These are phyloP conservation scores for Globisporangium recalcitrans DNA, from an alignment of 352 stramenopile genomes.

Conservation along the genomic window DNA sequence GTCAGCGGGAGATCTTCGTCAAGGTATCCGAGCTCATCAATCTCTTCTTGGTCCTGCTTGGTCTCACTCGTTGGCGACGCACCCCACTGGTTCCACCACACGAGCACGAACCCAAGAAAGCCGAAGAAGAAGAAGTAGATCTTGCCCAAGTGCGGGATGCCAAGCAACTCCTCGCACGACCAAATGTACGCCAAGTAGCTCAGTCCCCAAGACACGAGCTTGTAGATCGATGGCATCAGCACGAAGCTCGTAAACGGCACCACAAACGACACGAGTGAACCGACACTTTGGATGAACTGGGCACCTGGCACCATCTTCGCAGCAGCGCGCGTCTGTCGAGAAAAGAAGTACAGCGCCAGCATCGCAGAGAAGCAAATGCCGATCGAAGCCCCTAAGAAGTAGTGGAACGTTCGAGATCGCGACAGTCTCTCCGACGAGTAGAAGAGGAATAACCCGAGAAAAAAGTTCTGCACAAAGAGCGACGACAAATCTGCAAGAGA, in stretches of 20 bases:
- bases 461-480: constrained; percentile 72
- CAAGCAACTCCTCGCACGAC: constrained; percentile 62
- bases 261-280: constrained; percentile 61
- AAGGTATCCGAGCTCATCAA: constrained; percentile 63
- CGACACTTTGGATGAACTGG: constrained; percentile 60
- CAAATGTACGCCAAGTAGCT: constrained; percentile 65
- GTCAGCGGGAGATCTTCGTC: constrained; percentile 60
- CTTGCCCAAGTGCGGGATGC: constrained; percentile 78
- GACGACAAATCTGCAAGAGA: constrained; percentile 47
- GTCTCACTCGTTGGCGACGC: constrained; percentile 40
- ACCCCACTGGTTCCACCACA: constrained; percentile 87
- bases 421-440: constrained; percentile 61
- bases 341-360: constrained; percentile 74
- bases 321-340: constrained; percentile 63
- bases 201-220: constrained; percentile 48
- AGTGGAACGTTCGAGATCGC: constrained; percentile 76
- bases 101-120: constrained; percentile 56
- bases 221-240: constrained; percentile 70
- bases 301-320: constrained; percentile 66
- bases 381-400: constrained; percentile 54
- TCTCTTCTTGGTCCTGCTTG: constrained; percentile 55
- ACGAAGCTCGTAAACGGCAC: constrained; percentile 76
- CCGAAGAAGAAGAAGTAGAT: constrained; percentile 83
- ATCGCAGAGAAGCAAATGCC: constrained; percentile 75
- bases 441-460: constrained; percentile 61